phyloP scores from a whole-genome alignment of 257 asterid species.

The Petunia secreta region DNA sequence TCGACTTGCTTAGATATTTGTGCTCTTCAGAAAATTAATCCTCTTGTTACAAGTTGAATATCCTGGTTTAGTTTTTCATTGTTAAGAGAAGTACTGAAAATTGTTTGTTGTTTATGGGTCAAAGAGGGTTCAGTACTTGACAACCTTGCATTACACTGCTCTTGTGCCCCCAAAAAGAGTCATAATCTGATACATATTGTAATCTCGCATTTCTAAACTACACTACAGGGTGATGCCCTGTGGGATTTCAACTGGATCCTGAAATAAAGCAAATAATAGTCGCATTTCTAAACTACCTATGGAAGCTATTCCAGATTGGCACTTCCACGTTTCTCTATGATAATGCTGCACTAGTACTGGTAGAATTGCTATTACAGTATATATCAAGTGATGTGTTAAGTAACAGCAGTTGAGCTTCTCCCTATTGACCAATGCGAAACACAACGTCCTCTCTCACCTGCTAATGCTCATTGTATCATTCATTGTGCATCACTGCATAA shows the following conservation, averaged over 20 bases:
- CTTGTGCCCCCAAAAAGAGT: too few relatives aligned
- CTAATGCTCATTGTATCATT: not conserved
- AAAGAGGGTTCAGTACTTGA: too few relatives aligned
- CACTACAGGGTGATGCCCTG: not conserved
- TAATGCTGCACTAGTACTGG: not conserved
- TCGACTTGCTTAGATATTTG: too few relatives aligned
- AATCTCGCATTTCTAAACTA: too few relatives aligned
- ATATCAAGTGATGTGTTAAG: not conserved
- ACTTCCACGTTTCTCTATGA: not conserved
- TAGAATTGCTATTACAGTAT: not conserved
- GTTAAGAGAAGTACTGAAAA: too few relatives aligned
- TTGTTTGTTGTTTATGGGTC: too few relatives aligned
- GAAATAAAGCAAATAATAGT: not conserved
- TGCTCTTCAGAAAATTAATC: too few relatives aligned
- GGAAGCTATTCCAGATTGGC: not conserved
- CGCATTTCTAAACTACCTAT: not conserved
- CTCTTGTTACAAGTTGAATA: too few relatives aligned
- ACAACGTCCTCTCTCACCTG: not conserved
- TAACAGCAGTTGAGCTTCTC: not conserved
- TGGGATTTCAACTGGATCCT: not conserved
- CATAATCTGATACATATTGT: too few relatives aligned
- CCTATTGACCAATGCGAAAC: not conserved
- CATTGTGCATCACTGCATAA: not conserved
- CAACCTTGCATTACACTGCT: too few relatives aligned
- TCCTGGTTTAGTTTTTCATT: too few relatives aligned